phyloP scores from a whole-genome alignment of 73 alveolate species.

The Paramecium pentaurelia region DNA sequence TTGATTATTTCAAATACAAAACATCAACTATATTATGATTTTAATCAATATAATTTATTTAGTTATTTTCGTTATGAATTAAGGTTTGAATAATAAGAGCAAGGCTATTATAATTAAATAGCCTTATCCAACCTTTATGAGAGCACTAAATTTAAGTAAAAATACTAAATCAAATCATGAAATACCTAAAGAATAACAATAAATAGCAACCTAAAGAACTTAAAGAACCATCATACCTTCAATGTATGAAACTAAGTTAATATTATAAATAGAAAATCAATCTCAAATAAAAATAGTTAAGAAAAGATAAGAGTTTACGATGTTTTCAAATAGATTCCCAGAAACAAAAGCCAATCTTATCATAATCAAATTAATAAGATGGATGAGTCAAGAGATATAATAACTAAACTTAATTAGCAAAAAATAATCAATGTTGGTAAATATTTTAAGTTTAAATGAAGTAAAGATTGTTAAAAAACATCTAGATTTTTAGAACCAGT shows the following conservation, averaged over 20 bases:
- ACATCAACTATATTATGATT: not conserved
- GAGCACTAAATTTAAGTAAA: not conserved
- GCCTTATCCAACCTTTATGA: not conserved
- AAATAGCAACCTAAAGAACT: not conserved
- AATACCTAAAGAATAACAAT: not conserved
- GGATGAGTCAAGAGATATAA: not conserved
- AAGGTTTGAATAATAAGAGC: constrained; percentile 10
- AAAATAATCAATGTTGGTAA: not conserved
- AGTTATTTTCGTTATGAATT: constrained; percentile 37
- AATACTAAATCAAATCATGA: not conserved
- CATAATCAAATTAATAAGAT: not conserved
- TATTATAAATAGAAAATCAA: not conserved
- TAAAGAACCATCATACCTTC: not conserved
- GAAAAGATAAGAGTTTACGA: not conserved
- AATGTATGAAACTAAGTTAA: not conserved
- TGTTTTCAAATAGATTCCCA: not conserved
- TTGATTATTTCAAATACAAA: not conserved
- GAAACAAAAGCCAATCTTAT: not conserved
- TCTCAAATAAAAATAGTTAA: not conserved
- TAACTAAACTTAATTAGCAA: not conserved
- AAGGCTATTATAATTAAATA: not conserved
- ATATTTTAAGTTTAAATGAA: not conserved
- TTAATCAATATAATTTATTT: not conserved
- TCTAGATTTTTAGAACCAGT: not conserved
- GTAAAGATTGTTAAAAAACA: not conserved